phyloP scores from a whole-genome alignment of 2,329 filamentous ascomycete genomes.

The Parascedosporium putredinis region DNA sequence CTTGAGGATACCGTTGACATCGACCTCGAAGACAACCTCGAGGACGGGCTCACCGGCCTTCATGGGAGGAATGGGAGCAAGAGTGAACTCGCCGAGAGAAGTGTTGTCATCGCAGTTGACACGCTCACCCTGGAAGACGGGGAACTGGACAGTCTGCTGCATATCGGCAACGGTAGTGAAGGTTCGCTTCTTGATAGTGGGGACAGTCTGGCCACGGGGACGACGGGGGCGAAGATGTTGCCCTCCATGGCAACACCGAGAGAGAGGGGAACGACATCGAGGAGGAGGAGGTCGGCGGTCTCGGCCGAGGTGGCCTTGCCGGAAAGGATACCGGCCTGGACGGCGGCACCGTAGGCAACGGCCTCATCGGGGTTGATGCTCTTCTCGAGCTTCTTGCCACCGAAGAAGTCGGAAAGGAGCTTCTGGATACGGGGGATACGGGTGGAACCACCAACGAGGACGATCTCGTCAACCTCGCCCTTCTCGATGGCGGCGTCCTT shows the following conservation, averaged over 20 bases:
- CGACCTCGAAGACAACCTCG: constrained; percentile 97
- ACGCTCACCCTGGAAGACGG: constrained; percentile 91
- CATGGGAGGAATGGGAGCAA: constrained; percentile 81
- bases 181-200: constrained; percentile 73
- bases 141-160: constrained; percentile 81
- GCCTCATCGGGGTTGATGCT: constrained; percentile 99
- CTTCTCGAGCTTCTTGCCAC: constrained; percentile 99
- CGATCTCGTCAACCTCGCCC: constrained; percentile 91
- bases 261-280: constrained; percentile 92
- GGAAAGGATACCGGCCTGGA: constrained; percentile 97
- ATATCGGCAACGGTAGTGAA: constrained; percentile 78
- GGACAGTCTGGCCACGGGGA: constrained; percentile 70
- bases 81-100: constrained; percentile 91
- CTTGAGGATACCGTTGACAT: constrained; percentile 99
- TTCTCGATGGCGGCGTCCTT: constrained; percentile 88
- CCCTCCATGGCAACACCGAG: constrained; percentile 99
- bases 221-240: constrained; percentile 94
- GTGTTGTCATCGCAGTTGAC: constrained; percentile 99
- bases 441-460: constrained; percentile 96
- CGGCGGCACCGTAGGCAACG: constrained; percentile 95
- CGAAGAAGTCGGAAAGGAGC: constrained; percentile 97
- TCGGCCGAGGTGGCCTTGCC: constrained; percentile 96
- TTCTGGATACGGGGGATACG: constrained; percentile 99
- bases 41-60: constrained; percentile 91
- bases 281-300: constrained; percentile 84